Evolutionary conservation across 805 yeast species (phyloP).

Genomic region (Clavispora carvajalis): DNA sequence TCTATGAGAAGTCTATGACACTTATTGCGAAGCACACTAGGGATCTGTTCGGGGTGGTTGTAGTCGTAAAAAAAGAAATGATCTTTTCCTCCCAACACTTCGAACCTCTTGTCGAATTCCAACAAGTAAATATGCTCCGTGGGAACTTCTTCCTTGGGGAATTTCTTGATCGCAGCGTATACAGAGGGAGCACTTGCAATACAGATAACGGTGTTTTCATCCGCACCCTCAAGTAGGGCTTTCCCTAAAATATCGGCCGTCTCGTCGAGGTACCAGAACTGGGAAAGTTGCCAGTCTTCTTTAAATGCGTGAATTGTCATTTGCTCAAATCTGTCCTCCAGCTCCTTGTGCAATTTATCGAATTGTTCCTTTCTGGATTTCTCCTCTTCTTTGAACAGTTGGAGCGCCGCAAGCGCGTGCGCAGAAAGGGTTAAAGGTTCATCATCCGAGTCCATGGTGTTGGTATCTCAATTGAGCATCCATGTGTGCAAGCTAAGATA

Average conservation of each 20-base stretch:
- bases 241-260: slow-evolving; percentile 68
- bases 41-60: slow-evolving; percentile 59
- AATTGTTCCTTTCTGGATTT: slow-evolving; percentile 51
- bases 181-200: slow-evolving; percentile 90
- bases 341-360: slow-evolving; percentile 45
- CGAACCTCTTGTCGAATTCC: slow-evolving; percentile 77
- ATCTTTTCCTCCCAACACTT: slow-evolving; percentile 59
- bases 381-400: slow-evolving; percentile 66
- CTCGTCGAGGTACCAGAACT: slow-evolving; percentile 78
- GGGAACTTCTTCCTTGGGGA: slow-evolving; percentile 48
- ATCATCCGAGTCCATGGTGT: slow-evolving; percentile 35
- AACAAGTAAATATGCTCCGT: slow-evolving; percentile 67
- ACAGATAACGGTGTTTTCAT: slow-evolving; percentile 62
- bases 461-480: neutral
- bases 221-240: slow-evolving; percentile 74
- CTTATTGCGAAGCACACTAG: slow-evolving; percentile 49
- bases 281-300: slow-evolving; percentile 94
- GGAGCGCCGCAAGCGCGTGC: slow-evolving; percentile 49
- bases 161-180: slow-evolving; percentile 69
- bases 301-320: slow-evolving; percentile 67
- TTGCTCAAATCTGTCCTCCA: slow-evolving; percentile 51
- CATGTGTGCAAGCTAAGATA: too few relatives aligned
- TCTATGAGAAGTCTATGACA: slow-evolving; percentile 74
- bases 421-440: slow-evolving; percentile 43
- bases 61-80: slow-evolving; percentile 74